Base-by-base conservation (phyloP, 2,329 filamentous ascomycete species). In the Claviceps africana region DNA sequence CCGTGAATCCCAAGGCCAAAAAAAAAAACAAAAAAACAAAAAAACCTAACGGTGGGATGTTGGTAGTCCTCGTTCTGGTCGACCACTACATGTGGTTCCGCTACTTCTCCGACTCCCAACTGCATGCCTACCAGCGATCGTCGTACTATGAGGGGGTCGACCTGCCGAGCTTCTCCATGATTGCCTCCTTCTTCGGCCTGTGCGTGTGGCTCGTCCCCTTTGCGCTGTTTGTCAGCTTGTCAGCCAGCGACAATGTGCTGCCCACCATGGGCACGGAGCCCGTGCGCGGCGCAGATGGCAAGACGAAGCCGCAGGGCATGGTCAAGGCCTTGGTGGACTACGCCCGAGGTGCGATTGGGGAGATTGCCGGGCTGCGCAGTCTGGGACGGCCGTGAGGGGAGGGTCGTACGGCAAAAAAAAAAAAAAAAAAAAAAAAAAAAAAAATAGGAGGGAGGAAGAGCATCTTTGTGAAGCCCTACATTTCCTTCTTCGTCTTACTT, bases 181-280 rank as follows among this genome's bases (percentile, higher is more conserved):
- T 97, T 45, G 89, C 93, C 0, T 91, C 88, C 0, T 98, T 93
- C 69, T 98, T 98, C 64, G 93, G 93, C 0, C 74, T 98, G 2
- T 95, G 90, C 61, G 90, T 98, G 0, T 98, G 93, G 93, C 76
- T 98, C 1, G 87, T 97, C 0, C 93, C 93, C 0, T 98, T 98
- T 64, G 83, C 90, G 17, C 76, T 98, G 15, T 98, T 98, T 64
- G 91, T 98, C 49, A 95, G 87, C 61, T 70, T 98, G 43, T 95
- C 88, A 19, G 93, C 93, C 0, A 88, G 89, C 51, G 93, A 98
- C 64, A 97, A 97, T 64, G 88, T 97, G 3, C 71, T 98, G 50
- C 93, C 93, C 0, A 94, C 84, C 8, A 96, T 96, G 78, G 88
- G 88, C 13, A 88, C 81, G 57, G 73, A 76, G 50, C 75, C 77